Evolutionary conservation across 139 green algal genomes (phyloP).

Genomic region (Volvox africanus): DNA sequence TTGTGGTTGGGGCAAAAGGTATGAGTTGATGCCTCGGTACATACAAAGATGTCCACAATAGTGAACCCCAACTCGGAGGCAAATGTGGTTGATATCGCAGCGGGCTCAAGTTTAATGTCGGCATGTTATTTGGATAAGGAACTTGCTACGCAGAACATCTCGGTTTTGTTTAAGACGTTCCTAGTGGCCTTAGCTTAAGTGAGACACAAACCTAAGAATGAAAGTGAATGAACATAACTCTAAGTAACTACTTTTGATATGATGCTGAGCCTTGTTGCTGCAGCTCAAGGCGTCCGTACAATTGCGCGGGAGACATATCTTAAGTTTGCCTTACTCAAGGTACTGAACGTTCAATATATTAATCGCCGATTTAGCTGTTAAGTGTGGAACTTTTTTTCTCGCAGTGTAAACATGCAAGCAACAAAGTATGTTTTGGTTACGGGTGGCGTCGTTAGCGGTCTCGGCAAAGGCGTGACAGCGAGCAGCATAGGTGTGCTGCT

Average conservation of each 20-base stretch:
- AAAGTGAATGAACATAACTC: too few relatives aligned
- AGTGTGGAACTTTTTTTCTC: too few relatives aligned
- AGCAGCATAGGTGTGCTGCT: conserved; percentile 96
- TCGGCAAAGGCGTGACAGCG: conserved; percentile 98
- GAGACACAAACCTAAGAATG: too few relatives aligned
- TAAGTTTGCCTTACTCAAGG: too few relatives aligned
- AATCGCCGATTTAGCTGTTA: too few relatives aligned
- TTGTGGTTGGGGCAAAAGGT: too few relatives aligned
- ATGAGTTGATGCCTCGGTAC: background rate
- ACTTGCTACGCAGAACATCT: background rate
- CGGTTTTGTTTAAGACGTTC: background rate
- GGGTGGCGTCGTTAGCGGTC: conserved; percentile 95
- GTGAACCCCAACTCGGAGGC: background rate
- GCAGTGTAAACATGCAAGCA: background rate
- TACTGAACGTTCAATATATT: too few relatives aligned
- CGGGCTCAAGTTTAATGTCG: background rate
- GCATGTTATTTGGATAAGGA: background rate
- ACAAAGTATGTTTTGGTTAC: conserved; percentile 99
- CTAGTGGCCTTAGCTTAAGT: too few relatives aligned
- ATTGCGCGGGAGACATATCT: too few relatives aligned
- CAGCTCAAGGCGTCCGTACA: too few relatives aligned
- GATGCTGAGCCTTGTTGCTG: too few relatives aligned
- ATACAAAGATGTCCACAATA: background rate
- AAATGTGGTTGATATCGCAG: background rate
- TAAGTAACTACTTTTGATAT: too few relatives aligned